Evolutionary conservation across 331 rosid genomes (phyloP).

Genomic region (Malus hybrid): DNA sequence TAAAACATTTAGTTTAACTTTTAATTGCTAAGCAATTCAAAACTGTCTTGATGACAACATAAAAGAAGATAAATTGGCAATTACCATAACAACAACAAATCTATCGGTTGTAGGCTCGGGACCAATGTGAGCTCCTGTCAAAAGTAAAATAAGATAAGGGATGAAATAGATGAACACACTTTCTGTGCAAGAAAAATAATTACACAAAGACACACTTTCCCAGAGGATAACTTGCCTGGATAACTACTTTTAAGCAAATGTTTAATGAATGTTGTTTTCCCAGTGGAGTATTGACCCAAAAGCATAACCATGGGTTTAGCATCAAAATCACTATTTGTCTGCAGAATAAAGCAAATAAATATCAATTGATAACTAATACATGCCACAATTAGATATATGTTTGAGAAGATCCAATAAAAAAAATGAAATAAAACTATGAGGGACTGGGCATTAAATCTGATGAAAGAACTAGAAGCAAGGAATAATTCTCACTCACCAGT

Average conservation of each 20-base stretch:
- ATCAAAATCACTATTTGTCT: conserved; percentile 83
- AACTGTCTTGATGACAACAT: too few relatives aligned
- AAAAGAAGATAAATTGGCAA: conserved; percentile 8
- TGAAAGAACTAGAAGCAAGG: neutral
- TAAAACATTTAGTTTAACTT: neutral
- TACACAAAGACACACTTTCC: neutral
- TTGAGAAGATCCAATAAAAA: neutral
- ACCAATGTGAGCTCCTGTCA: conserved; percentile 93
- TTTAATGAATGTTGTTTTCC: conserved; percentile 89
- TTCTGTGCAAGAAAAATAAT: neutral
- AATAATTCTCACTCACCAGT: conserved; percentile 43
- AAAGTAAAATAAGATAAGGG: conserved; percentile 10
- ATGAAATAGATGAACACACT: neutral
- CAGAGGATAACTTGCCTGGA: conserved; percentile 59
- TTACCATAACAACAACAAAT: conserved; percentile 94
- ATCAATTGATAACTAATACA: neutral
- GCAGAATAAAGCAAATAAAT: conserved; percentile 20
- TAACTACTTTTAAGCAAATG: conserved; percentile 69
- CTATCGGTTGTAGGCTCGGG: conserved; percentile 98
- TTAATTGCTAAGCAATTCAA: neutral
- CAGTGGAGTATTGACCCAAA: conserved; percentile 92
- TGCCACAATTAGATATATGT: neutral
- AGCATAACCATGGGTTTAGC: conserved; percentile 97
- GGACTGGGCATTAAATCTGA: neutral
- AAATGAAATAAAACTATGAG: neutral